phyloP scores from a whole-genome alignment of 2,329 filamentous ascomycete genomes.

The Hypoxylon sp. region DNA sequence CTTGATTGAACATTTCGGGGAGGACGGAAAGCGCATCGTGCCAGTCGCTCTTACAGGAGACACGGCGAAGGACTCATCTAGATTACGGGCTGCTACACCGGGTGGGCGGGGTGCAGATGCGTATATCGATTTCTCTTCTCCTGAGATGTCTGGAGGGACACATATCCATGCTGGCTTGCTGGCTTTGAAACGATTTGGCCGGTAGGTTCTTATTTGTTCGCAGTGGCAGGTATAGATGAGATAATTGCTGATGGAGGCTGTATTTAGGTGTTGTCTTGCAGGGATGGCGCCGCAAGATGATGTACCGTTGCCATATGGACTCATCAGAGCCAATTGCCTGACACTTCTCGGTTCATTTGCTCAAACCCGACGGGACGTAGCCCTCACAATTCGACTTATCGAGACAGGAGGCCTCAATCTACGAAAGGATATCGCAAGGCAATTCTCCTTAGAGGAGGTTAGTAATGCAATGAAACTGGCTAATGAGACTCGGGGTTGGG shows the following conservation, averaged over 20 bases:
- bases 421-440: background rate
- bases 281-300: background rate
- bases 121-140: conserved; percentile 3
- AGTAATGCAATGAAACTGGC: background rate
- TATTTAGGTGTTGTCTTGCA: background rate
- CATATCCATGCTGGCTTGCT: conserved; percentile 1
- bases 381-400: background rate
- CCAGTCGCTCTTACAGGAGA: background rate
- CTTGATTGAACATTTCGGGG: background rate
- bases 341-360: background rate
- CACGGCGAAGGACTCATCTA: background rate
- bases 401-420: background rate
- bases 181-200: background rate
- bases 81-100: background rate
- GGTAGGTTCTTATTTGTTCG: background rate
- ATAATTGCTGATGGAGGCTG: background rate
- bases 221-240: background rate
- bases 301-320: background rate
- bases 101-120: background rate
- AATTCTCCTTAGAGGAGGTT: background rate
- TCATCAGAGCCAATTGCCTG: background rate
- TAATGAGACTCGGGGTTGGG: background rate
- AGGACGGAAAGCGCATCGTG: conserved; percentile 1
- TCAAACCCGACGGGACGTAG: background rate
- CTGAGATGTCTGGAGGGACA: conserved; percentile 1